A percentile compares a stretch with the other conserved stretches of the same genome.
Evolutionary conservation across 2,329 filamentous ascomycete species (phyloP).

Genomic region (Microdochium nivale): DNA sequence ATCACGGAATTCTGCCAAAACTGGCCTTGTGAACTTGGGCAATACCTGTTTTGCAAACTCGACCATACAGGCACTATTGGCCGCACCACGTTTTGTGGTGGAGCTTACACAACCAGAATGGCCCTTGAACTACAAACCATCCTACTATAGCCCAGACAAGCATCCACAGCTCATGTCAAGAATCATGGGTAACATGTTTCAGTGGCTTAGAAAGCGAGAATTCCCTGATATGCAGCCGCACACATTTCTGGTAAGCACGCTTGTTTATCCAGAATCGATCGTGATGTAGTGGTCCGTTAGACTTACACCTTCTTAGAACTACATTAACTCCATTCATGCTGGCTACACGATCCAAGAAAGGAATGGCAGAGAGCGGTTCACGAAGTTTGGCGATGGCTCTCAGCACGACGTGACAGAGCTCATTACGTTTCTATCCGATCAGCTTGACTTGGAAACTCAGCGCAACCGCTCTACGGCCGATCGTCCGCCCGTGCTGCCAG

Average conservation of each 20-base stretch:
- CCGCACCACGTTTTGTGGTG: conserved; percentile 60
- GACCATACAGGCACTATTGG: conserved; percentile 75
- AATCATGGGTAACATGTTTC: conserved; percentile 49
- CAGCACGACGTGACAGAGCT: conserved; percentile 95
- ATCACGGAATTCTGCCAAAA: conserved; percentile 35
- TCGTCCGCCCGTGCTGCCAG: conserved; percentile 10
- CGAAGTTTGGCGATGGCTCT: conserved; percentile 57
- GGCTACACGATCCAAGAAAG: conserved; percentile 17
- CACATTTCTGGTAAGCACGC: conserved; percentile 45
- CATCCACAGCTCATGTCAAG: conserved; percentile 51
- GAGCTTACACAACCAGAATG: conserved; percentile 50
- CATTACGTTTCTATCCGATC: conserved; percentile 71
- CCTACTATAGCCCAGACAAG: conserved; percentile 50
- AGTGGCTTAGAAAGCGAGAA: conserved; percentile 45
- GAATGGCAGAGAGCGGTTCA: conserved; percentile 8
- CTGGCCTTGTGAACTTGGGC: conserved; percentile 72
- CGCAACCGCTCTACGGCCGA: conserved; percentile 33
- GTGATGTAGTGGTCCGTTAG: conserved; percentile 8
- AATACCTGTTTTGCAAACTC: conserved; percentile 91
- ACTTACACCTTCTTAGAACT: conserved; percentile 35
- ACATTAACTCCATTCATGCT: conserved; percentile 53
- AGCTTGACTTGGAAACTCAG: conserved; percentile 83
- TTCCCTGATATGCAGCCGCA: conserved; percentile 42
- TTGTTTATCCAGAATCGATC: neutral
- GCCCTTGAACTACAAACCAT: conserved; percentile 59